phyloP scores from a whole-genome alignment of 2,329 filamentous ascomycete genomes.

The Xylaria arbuscula region DNA sequence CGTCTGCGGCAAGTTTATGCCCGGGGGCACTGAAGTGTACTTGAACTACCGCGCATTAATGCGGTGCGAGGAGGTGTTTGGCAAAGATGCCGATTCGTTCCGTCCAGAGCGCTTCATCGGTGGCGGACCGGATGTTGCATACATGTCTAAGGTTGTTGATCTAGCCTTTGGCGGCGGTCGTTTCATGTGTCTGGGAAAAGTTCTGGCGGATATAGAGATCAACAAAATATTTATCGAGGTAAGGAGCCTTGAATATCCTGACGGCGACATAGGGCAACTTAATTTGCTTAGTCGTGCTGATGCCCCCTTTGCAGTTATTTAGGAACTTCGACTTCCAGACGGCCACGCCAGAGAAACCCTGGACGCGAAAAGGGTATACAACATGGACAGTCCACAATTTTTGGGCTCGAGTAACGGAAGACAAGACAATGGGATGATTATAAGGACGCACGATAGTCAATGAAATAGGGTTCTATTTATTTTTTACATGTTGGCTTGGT shows the following conservation, averaged over 20 bases:
- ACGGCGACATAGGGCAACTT: not conserved
- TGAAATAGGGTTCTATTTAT: not conserved
- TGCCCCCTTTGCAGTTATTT: slow-evolving; percentile 32
- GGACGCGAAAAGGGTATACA: slow-evolving; percentile 31
- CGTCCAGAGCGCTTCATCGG: slow-evolving; percentile 34
- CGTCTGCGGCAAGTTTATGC: slow-evolving; percentile 30
- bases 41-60: slow-evolving; percentile 26
- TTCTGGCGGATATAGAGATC: slow-evolving; percentile 22
- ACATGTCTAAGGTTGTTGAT: slow-evolving; percentile 31
- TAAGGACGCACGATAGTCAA: not conserved
- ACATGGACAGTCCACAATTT: slow-evolving; percentile 40
- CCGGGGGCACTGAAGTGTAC: slow-evolving; percentile 31
- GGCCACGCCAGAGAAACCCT: slow-evolving; percentile 40
- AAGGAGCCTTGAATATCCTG: not conserved
- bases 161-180: slow-evolving; percentile 29
- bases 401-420: slow-evolving; percentile 36
- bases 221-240: slow-evolving; percentile 37
- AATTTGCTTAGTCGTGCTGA: slow-evolving; percentile 2
- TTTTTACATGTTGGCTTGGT: no score
- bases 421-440: slow-evolving; percentile 23
- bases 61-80: slow-evolving; percentile 29
- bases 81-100: slow-evolving; percentile 25
- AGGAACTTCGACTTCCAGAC: slow-evolving; percentile 44
- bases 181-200: slow-evolving; percentile 32
- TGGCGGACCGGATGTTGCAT: not conserved